Evolutionary conservation across 129 eudicot genomes (phyloP).

Genomic region (Sambucus nigra): DNA sequence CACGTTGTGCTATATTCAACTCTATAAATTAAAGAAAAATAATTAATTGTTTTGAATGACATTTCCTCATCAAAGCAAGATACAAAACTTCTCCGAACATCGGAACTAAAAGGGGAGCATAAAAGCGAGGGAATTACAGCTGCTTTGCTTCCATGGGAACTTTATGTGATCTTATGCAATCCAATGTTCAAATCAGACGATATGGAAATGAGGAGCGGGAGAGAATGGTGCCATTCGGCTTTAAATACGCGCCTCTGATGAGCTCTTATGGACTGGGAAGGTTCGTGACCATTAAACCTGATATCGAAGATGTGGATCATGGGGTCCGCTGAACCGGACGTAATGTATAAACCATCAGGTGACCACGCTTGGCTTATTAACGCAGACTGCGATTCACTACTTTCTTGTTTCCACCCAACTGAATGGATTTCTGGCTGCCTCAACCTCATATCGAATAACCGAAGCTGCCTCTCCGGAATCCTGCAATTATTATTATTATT

Average conservation of each 20-base stretch:
- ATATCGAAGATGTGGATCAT: constrained; percentile 76
- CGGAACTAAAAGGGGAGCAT: not conserved
- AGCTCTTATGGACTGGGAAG: constrained; percentile 75
- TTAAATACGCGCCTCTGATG: constrained; percentile 92
- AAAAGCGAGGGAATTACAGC: too few relatives aligned
- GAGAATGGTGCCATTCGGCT: constrained; percentile 81
- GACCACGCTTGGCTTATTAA: constrained; percentile 95
- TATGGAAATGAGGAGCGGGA: constrained; percentile 83
- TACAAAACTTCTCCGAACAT: not conserved
- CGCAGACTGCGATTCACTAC: constrained; percentile 89
- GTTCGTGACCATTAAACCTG: constrained; percentile 55
- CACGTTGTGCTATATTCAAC: too few relatives aligned
- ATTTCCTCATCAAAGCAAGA: not conserved
- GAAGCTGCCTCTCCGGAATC: constrained; percentile 69
- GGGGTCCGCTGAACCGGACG: constrained; percentile 93
- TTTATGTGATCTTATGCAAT: constrained; percentile 50
- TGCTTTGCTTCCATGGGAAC: too few relatives aligned
- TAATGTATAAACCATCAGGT: constrained; percentile 72
- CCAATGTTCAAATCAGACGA: constrained; percentile 87
- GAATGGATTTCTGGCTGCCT: constrained; percentile 68
- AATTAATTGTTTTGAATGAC: too few relatives aligned
- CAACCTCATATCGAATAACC: constrained; percentile 61
- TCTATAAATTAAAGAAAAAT: too few relatives aligned
- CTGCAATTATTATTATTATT: constrained; percentile 48
- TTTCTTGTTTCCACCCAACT: constrained; percentile 93